Base-by-base conservation (phyloP, 192 early-diverging fungal genomes). In the Mortierella antarctica region DNA sequence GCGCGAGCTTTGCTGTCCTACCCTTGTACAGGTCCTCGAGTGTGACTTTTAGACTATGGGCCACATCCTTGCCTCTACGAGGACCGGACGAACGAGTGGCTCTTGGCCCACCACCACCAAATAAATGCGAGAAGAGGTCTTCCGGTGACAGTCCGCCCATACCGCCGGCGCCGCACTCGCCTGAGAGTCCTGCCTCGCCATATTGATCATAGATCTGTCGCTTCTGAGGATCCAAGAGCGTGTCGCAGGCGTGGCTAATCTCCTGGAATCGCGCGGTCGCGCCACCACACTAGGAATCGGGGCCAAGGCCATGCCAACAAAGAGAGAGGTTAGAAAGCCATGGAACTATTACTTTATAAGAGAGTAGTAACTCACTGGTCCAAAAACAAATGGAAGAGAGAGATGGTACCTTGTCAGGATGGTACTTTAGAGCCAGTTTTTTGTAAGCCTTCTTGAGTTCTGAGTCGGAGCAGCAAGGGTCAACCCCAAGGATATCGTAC, bases 391-490 rank as follows among this genome's bases (percentile, higher is more conserved):
- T 31, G 3, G 46, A 42, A 23, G 41, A 53, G 31, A 69, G 7
- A 17, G 12, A 12, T 10, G 31, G 18, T 88, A 92, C 90, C 88
- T 94, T 96, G 79, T 96, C 94, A 17, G 94, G 94, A 68, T 91
- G 90, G 59, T 90, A 96, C 67, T 95, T 95, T 56, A 98, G 86
- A 15, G 98, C 98, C 44, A 97, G 86, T 82, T 99, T 99, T 61
- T 95, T 83, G 90, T 97, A 97, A 9, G 96, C 95, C 86, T 98
- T 99, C 84, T 98, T 99, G 76, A 99, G 85, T 55, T 98, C 95
- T 60, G 76, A 45, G 23, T 98, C 96, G 69, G 87, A 86, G 57
- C 92, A 93, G 17, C 57, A 60, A 23, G 95, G 91, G 51, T 81
- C 47, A 50, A 97, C 92, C 60, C 90, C 98, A 44, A 99, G 88